Conservation (phyloP, 805 yeast genomes). For the Pichia manshurica region DNA sequence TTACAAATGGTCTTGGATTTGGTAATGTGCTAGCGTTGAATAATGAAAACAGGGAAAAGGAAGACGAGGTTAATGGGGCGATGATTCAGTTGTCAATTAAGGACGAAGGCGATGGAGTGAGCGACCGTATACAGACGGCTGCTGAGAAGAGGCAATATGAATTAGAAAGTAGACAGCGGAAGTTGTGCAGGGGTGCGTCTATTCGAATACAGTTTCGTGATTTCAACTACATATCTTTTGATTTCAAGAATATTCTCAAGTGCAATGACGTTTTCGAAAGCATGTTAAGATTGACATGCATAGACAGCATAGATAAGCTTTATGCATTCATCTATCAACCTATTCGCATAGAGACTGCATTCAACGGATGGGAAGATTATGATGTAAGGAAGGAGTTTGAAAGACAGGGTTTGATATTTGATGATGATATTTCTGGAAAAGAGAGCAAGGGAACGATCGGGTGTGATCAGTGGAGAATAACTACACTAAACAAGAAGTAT, state of each 20-base stretch:
- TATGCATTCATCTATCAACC: constrained; percentile 84
- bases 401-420: constrained; percentile 53
- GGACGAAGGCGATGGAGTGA: constrained; percentile 3
- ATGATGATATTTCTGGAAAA: constrained; percentile 27
- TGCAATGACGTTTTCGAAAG: constrained; percentile 72
- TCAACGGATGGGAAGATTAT: constrained; percentile 71
- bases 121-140: neutral
- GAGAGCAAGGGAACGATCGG: constrained; percentile 1
- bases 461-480: constrained; percentile 55
- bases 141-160: constrained; percentile 8
- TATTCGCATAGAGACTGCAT: constrained; percentile 56
- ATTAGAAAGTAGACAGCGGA: constrained; percentile 9
- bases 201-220: constrained; percentile 77
- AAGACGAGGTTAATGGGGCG: neutral
- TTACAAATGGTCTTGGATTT: constrained; percentile 10
- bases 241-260: constrained; percentile 51
- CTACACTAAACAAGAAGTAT: constrained; percentile 59
- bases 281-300: constrained; percentile 58
- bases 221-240: constrained; percentile 74
- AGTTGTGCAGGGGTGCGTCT: constrained; percentile 37
- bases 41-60: neutral
- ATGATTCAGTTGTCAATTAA: neutral
- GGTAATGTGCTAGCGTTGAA: neutral
- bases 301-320: constrained; percentile 47
- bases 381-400: constrained; percentile 57